Evolutionary conservation across 2,329 filamentous ascomycete genomes (phyloP), one percentile per base, ranked within the genome.

Genomic region (Talaromyces rugulosus): DNA sequence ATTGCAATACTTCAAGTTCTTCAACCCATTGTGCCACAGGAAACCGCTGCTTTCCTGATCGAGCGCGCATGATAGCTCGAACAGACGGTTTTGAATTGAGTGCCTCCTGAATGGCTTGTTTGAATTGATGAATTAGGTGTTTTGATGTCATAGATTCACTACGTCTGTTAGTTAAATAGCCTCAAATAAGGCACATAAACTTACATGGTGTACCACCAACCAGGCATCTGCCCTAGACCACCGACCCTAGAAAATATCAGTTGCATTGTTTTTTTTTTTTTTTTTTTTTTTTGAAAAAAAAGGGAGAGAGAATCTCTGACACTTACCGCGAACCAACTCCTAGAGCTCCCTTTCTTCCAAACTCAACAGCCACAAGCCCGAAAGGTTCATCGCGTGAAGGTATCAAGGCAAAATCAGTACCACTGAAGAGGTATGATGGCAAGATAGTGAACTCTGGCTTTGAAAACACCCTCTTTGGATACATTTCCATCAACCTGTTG

Each of bases 311-410:
- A 9, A 30, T 44, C 23, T 30, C 31, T 27, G 31, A 34, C 42
- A 56, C 53, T 58, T 56, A 65, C 64, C 64, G 61, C 14, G 64
- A 65, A 33, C 85, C 85, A 53, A 87, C 82, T 68, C 85, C 85
- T 52, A 87, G 77, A 31, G 85, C 85, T 66, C 85, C 85, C 71
- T 87, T 87, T 31, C 85, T 78, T 61, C 85, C 85, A 67, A 87
- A 87, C 65, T 87, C 85, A 53, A 87, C 85, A 31, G 85, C 85
- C n/a, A 87, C 85, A 31, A 87, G 75, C 54, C 85, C 85, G 65
- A 87, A 87, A 2, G 85, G 85, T 71, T 88, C 85, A 69, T 88
- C 85, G 68, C 85, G 81, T 23, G 83, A 86, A n/a, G 85, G 85
- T 67, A 88, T 88, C 16, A 87, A 75, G 5, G 84, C 84, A 64